phyloP scores from a whole-genome alignment of 768 basidiomycete species.

The Hortiboletus flavorubellus region DNA sequence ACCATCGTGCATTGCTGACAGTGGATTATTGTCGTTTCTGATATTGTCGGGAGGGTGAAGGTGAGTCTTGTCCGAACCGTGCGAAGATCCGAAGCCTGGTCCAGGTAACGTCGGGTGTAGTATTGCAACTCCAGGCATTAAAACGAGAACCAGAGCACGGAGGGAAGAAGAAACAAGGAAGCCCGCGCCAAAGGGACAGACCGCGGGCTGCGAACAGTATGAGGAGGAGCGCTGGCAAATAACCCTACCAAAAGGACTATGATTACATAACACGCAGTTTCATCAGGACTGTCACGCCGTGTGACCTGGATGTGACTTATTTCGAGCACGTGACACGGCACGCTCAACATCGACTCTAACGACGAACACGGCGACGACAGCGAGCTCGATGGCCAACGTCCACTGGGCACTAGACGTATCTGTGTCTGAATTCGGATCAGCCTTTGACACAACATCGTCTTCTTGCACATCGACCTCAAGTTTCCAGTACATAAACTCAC shows the following conservation, averaged over 20 bases:
- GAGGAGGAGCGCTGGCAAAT: slow-evolving; percentile 3
- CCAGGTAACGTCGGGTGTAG: slow-evolving; percentile 37
- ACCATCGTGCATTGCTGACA: slow-evolving; percentile 42
- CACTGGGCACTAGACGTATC: slow-evolving; percentile 54
- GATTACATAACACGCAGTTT: slow-evolving; percentile 31
- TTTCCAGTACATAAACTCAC: slow-evolving; percentile 76
- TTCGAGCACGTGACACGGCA: slow-evolving; percentile 26
- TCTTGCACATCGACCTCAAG: slow-evolving; percentile 53
- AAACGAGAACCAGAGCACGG: slow-evolving; percentile 6
- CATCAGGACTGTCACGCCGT: slow-evolving; percentile 1
- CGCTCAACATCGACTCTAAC: slow-evolving; percentile 23
- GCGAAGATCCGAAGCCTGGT: slow-evolving; percentile 30
- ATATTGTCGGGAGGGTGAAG: slow-evolving; percentile 12
- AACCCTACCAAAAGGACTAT: not conserved
- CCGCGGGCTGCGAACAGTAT: slow-evolving; percentile 11
- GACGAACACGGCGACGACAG: slow-evolving; percentile 1
- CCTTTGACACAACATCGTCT: slow-evolving; percentile 43
- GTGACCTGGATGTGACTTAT: slow-evolving; percentile 15
- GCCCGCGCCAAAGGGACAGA: slow-evolving; percentile 2
- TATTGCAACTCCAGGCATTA: slow-evolving; percentile 43
- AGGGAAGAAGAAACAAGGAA: not conserved
- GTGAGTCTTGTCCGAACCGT: slow-evolving; percentile 17
- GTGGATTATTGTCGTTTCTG: slow-evolving; percentile 14
- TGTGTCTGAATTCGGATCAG: slow-evolving; percentile 39
- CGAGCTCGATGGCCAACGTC: slow-evolving; percentile 26